Conservation (phyloP, 108 stramenopile genomes). For the Nannochloropsis granulata region DNA sequence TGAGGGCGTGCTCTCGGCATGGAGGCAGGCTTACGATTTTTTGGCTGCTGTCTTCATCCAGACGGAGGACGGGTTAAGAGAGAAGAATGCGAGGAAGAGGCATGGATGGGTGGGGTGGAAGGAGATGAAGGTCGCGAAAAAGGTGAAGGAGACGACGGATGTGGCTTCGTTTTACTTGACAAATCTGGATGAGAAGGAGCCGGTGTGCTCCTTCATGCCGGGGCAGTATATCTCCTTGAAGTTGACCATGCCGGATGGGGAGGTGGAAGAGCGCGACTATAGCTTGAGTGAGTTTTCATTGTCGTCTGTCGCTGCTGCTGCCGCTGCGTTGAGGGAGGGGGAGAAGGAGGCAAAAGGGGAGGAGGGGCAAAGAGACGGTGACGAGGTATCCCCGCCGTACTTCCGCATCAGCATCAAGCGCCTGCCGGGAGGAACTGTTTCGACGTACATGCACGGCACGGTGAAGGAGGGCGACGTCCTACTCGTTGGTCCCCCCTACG, state of each 20-base stretch:
- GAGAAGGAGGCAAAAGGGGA: neutral
- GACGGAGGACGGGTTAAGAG: conserved; percentile 8
- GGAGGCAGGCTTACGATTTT: conserved; percentile 1
- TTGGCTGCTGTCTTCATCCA: conserved; percentile 22
- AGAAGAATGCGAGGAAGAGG: neutral
- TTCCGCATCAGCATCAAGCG: conserved; percentile 1
- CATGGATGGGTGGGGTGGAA: conserved; percentile 21
- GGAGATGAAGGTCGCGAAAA: neutral
- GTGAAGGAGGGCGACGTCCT: conserved; percentile 1
- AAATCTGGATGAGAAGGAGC: neutral
- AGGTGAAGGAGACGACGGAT: neutral
- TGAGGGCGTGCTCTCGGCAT: conserved; percentile 2
- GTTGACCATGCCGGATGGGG: conserved; percentile 3
- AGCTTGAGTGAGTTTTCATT: conserved; percentile 4
- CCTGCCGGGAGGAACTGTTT: conserved; percentile 3
- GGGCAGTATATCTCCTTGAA: neutral
- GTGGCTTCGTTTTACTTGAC: neutral
- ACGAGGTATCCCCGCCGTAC: conserved; percentile 1
- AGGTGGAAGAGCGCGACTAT: conserved; percentile 1
- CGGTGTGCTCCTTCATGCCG: neutral
- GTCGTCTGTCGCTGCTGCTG: neutral
- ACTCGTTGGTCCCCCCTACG: conserved; percentile 4
- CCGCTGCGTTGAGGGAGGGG: neutral
- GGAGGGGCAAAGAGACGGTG: neutral
- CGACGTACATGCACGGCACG: conserved; percentile 6